Evolutionary conservation across 345 rosid species (phyloP).

Genomic region (Citrus unshiu): DNA sequence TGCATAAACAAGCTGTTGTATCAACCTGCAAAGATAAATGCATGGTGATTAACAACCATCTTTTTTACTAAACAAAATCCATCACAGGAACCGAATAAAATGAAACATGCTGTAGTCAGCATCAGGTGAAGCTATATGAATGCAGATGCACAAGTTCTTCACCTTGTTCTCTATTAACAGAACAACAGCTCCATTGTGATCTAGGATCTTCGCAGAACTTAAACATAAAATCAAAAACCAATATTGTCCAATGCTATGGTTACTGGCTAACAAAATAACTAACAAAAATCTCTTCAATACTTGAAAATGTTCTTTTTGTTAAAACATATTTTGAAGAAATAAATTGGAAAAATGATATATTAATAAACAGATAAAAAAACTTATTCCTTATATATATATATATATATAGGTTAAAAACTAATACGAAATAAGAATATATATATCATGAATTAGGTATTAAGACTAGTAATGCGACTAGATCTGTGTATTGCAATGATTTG

Average conservation of each 20-base stretch:
- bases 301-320: not conserved
- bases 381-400: not conserved
- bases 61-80: not conserved
- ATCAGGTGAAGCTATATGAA: not conserved
- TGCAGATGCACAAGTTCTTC: not conserved
- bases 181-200: not conserved
- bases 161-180: not conserved
- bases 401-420: not conserved
- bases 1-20: slow-evolving; percentile 67
- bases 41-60: not conserved
- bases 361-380: not conserved
- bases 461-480: not conserved
- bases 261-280: not conserved
- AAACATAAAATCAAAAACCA: not conserved
- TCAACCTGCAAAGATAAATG: slow-evolving; percentile 54
- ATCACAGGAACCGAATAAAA: not conserved
- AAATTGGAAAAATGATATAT: not conserved
- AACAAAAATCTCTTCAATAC: not conserved
- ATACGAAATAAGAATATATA: not conserved
- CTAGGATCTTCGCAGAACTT: not conserved
- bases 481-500: not conserved
- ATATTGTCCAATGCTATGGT: not conserved
- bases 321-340: not conserved
- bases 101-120: not conserved
- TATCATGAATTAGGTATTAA: not conserved